Evolutionary conservation across 495 filamentous ascomycete species (phyloP).

Genomic region (Podospora didyma): DNA sequence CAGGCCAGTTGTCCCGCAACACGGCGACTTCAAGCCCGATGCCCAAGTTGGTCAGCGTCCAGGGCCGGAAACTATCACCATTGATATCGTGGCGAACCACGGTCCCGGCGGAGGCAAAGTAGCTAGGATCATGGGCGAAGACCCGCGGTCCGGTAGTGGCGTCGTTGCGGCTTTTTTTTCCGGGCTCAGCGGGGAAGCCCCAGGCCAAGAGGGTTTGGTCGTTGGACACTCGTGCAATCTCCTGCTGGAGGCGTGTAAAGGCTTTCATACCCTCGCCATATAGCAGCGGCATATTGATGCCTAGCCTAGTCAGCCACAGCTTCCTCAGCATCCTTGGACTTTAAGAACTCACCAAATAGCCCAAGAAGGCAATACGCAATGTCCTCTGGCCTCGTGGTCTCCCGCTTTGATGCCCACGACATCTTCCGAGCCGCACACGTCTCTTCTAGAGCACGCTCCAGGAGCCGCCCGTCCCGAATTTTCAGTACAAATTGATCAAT

Average conservation of each 20-base stretch:
- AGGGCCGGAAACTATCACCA: too few relatives aligned
- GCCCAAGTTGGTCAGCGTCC: too few relatives aligned
- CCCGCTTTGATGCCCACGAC: slow-evolving; percentile 11
- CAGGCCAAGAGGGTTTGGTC: slow-evolving; percentile 3
- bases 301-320: too few relatives aligned
- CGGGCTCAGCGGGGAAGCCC: background rate
- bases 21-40: too few relatives aligned
- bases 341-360: slow-evolving; percentile 7
- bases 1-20: too few relatives aligned
- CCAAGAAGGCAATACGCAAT: slow-evolving; percentile 16
- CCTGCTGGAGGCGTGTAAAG: background rate
- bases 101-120: too few relatives aligned
- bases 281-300: slow-evolving; percentile 6
- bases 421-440: slow-evolving; percentile 4
- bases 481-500: background rate
- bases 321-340: too few relatives aligned
- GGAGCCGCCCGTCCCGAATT: background rate
- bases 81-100: too few relatives aligned
- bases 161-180: too few relatives aligned
- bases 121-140: too few relatives aligned
- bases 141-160: too few relatives aligned
- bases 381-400: slow-evolving; percentile 11
- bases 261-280: slow-evolving; percentile 12
- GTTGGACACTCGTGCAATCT: slow-evolving; percentile 12
- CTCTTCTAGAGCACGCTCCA: background rate